Base-by-base conservation (phyloP, 2,329 filamentous ascomycete genomes). In the Fusarium udum region DNA sequence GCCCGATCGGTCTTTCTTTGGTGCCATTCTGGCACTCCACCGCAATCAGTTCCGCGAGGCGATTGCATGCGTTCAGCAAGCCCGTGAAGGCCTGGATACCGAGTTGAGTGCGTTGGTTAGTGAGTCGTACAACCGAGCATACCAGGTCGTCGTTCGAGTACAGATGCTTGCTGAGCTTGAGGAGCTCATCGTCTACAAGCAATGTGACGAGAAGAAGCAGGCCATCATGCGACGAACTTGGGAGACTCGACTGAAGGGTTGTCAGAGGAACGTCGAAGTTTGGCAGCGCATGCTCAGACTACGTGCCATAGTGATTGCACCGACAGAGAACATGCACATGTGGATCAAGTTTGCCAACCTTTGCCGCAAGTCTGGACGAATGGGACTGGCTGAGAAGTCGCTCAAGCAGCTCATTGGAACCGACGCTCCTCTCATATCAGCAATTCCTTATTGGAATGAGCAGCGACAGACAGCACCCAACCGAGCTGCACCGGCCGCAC, bases 271-370 rank as follows among this genome's bases (percentile, higher is more conserved):
- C 77, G 95, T 98, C 26, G 96, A 99, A 79, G 94, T 98, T 7
- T 99, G 96, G 96, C 95, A 98, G 80, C 91, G 96, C 68, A 98
- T 98, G 94, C 90, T 99, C 62, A 96, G 97, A 80, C 91, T 99
- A 37, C 91, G 96, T 68, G 93, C 95, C 26, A 87, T 99, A 58
- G 96, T 99, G 67, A 95, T 98, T 69, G 92, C 92, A 2, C 95
- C 97, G 0, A 90, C 90, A 39, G 95, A 99, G 81, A 98, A 98
- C 78, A 94, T 97, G 87, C 93, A 97, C 78, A 99, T 99, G 95
- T 98, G 95, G 91, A 98, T 99, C 86, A 99, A 99, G 81, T 99
- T 98, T 81, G 94, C 96, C 78, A 99, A 98, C 78, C 90, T 99
- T 11, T 99, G 97, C 83, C 93, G 97, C 78, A 99, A 99, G 83